Conservation (phyloP, 2,329 filamentous ascomycete species). For the Cercospora nicotianae region DNA sequence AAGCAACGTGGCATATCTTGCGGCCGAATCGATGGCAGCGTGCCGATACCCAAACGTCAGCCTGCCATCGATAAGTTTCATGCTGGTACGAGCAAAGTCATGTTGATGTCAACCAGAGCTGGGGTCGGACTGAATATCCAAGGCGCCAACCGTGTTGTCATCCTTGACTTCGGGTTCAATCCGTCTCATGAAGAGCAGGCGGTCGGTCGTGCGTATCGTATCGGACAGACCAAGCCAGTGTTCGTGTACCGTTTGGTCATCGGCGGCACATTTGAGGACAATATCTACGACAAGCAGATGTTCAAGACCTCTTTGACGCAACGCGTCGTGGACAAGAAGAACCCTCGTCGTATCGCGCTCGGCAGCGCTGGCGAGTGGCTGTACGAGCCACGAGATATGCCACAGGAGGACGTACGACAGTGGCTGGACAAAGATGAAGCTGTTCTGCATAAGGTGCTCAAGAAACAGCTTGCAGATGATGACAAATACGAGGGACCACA, state of each 20-base stretch:
- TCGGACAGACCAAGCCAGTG: constrained; percentile 78
- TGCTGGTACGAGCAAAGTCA: constrained; percentile 54
- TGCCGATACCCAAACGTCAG: constrained; percentile 60
- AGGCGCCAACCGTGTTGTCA: constrained; percentile 79
- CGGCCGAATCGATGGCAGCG: constrained; percentile 67
- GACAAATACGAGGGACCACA: constrained; percentile 34
- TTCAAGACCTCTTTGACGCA: constrained; percentile 81
- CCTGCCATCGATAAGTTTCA: constrained; percentile 69
- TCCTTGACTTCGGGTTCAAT: constrained; percentile 82
- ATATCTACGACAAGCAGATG: constrained; percentile 69
- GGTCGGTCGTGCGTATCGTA: constrained; percentile 79
- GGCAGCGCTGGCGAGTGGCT: constrained; percentile 57
- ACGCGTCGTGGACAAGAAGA: constrained; percentile 81
- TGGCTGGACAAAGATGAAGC: constrained; percentile 60
- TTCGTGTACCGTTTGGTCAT: constrained; percentile 80
- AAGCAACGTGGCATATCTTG: constrained; percentile 48
- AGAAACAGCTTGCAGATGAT: constrained; percentile 64
- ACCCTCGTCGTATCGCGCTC: constrained; percentile 65
- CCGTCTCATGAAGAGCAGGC: constrained; percentile 83
- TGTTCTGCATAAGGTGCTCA: constrained; percentile 64
- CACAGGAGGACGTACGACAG: constrained; percentile 49
- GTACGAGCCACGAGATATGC: constrained; percentile 56
- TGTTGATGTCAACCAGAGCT: constrained; percentile 79
- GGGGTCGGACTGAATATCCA: constrained; percentile 82
- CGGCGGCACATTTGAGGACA: constrained; percentile 77